Evolutionary conservation across 331 rosid genomes (phyloP), one percentile per base, ranked within the genome.

Genomic region (Quercus tomentella): DNA sequence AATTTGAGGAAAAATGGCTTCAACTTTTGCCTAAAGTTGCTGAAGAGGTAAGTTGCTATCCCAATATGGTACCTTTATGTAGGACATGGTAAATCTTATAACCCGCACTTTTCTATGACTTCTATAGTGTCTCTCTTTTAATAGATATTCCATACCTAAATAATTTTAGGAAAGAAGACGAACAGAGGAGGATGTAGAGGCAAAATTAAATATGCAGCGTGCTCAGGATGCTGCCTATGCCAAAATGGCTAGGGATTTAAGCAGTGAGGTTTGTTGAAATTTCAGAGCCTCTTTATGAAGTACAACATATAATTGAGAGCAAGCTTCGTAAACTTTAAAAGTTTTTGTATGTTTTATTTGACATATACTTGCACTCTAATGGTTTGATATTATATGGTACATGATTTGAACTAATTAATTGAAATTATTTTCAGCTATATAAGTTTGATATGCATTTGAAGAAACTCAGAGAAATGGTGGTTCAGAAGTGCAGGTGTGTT

Each of bases 1-100:
- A 82, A 22, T 86, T 91, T 45, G 97, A 91, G 86, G 94, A 88
- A 35, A 89, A 86, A 83, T 91, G 97, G 94, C 81, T 89, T 79
- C 92, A 66, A 76, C 90, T 91, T 54, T 79, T 89, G 80, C 97
- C 97, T 4, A 91, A 85, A 86, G 93, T 89, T 74, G 81, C 81
- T 68, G 97, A 91, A 62, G 97, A 91, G 92, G 97, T 91, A 83
- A 78, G 54, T 65, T 80, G 52, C 6, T 70, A 52, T 76, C 75
- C 70, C 37, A 2, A 4, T 25, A 6, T 63, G 70, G 41, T 28
- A 28, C 70, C n/a, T 28, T 26, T 63, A 28, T 28, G 18, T 63
- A 6, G 22, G 18, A 15, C 18, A 26, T 62, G 6, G 12, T 62
- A 62, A 23, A 20, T 28, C 22, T 61, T 25, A 11, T 63, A 28